Conservation (phyloP, 352 stramenopile species). For the Phytopythium oedochilum region DNA sequence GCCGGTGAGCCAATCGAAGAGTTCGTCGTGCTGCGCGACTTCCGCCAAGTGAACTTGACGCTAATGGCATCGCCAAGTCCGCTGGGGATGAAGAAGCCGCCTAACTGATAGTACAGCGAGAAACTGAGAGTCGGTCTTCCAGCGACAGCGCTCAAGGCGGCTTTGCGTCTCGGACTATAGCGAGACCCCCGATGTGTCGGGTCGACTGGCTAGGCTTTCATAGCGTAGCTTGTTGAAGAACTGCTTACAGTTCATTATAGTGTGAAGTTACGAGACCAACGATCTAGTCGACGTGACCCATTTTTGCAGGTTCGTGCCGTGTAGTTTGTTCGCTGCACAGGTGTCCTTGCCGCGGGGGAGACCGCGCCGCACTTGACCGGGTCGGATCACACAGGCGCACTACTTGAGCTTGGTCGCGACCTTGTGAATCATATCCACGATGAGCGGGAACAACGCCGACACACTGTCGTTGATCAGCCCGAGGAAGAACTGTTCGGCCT, state of each 20-base stretch:
- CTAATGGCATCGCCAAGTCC: slow-evolving; percentile 23
- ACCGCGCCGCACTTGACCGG: background rate
- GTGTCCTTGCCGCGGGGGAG: background rate
- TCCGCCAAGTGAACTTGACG: slow-evolving; percentile 34
- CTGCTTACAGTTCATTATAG: too few species aligned
- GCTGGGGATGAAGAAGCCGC: background rate
- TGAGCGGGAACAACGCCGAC: slow-evolving; percentile 84
- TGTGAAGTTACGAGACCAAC: background rate
- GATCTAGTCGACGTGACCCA: background rate
- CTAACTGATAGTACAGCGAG: background rate
- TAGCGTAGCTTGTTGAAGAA: too few species aligned
- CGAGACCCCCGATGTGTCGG: too few species aligned
- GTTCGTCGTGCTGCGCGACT: slow-evolving; percentile 42
- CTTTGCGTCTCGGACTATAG: too few species aligned
- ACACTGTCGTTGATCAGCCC: slow-evolving; percentile 95
- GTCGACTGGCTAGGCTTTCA: too few species aligned
- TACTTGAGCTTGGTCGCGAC: slow-evolving; percentile 65
- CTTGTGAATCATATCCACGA: slow-evolving; percentile 90
- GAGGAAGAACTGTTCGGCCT: slow-evolving; percentile 97
- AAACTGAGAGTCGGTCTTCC: too few species aligned
- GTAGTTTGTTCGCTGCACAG: background rate
- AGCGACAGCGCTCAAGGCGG: too few species aligned
- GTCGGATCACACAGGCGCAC: background rate
- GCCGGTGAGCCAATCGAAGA: background rate
- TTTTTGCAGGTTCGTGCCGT: background rate